Evolutionary conservation across 2,329 filamentous ascomycete species (phyloP).

Genomic region (Penicillium fuscoglaucum): DNA sequence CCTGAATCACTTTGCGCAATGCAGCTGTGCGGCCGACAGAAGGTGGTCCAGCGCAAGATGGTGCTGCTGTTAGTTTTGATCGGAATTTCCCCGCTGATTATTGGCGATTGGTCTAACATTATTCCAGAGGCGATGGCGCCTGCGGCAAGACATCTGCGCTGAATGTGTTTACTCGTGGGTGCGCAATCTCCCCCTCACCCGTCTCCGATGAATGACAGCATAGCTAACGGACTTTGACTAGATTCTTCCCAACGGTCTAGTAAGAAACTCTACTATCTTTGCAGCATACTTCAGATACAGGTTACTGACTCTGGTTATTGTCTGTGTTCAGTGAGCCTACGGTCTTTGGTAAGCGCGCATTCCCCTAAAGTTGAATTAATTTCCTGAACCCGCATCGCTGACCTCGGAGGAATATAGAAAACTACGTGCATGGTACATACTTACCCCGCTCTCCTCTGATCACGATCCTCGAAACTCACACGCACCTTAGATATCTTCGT

Average conservation of each 20-base stretch:
- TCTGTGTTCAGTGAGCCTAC: constrained; percentile 70
- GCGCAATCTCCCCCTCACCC: constrained; percentile 35
- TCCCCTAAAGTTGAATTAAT: background rate
- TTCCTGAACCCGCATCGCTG: constrained; percentile 11
- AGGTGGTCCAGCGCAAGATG: constrained; percentile 94
- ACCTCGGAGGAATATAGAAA: constrained; percentile 58
- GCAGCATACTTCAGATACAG: constrained; percentile 1
- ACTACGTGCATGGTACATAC: constrained; percentile 85
- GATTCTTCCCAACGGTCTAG: constrained; percentile 97
- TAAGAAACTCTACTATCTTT: constrained; percentile 42
- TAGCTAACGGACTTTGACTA: constrained; percentile 40
- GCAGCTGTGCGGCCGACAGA: constrained; percentile 68
- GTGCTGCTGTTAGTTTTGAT: constrained; percentile 69
- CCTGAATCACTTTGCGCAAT: constrained; percentile 36
- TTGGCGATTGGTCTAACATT: constrained; percentile 21
- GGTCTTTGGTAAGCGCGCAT: constrained; percentile 65
- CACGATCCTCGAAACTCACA: constrained; percentile 22
- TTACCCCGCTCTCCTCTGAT: constrained; percentile 26
- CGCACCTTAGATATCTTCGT: constrained; percentile 81
- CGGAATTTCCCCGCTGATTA: background rate
- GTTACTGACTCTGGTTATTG: constrained; percentile 24
- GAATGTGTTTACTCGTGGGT: constrained; percentile 99
- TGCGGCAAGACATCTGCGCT: constrained; percentile 95
- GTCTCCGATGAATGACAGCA: background rate
- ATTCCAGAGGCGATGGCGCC: constrained; percentile 81